phyloP scores from a whole-genome alignment of 495 filamentous ascomycete genomes.

The Barbatosphaeria neglecta region DNA sequence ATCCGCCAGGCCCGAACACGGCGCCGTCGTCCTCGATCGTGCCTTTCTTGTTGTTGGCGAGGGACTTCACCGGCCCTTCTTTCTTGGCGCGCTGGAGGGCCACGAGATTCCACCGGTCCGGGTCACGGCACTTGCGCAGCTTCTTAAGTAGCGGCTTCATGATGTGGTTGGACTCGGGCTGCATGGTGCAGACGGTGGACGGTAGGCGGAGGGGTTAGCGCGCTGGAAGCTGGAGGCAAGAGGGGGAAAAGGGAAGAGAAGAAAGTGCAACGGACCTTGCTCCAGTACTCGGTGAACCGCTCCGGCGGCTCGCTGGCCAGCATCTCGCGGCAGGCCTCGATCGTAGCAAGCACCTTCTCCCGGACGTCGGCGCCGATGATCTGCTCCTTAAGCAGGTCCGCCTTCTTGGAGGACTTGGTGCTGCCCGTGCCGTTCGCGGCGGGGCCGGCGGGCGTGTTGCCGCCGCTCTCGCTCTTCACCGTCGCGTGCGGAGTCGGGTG shows the following conservation, averaged over 20 bases:
- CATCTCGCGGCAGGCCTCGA: slow-evolving; percentile 40
- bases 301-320: slow-evolving; percentile 35
- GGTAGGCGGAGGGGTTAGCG: too few species aligned
- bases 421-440: slow-evolving; percentile 1
- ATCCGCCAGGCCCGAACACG: slow-evolving; percentile 28
- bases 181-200: neutral
- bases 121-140: slow-evolving; percentile 67
- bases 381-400: slow-evolving; percentile 15
- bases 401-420: slow-evolving; percentile 1
- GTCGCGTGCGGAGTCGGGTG: slow-evolving; percentile 7
- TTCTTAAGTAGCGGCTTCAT: slow-evolving; percentile 55
- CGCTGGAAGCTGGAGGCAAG: neutral
- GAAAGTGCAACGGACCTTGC: slow-evolving; percentile 17
- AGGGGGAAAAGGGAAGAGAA: neutral
- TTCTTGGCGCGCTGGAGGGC: slow-evolving; percentile 39
- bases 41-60: slow-evolving; percentile 23
- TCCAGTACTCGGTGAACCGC: slow-evolving; percentile 28
- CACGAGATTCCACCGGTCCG: slow-evolving; percentile 50
- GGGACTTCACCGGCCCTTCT: slow-evolving; percentile 29
- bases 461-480: slow-evolving; percentile 6
- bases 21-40: slow-evolving; percentile 27
- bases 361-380: slow-evolving; percentile 17
- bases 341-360: slow-evolving; percentile 34
- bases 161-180: slow-evolving; percentile 26
- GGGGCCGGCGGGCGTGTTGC: neutral